A percentile compares a stretch with the other conserved stretches of the same genome.
These are phyloP conservation scores for Talaromyces sp. DNA, from an alignment of 2,329 filamentous ascomycete species.

Conservation along the genomic window DNA sequence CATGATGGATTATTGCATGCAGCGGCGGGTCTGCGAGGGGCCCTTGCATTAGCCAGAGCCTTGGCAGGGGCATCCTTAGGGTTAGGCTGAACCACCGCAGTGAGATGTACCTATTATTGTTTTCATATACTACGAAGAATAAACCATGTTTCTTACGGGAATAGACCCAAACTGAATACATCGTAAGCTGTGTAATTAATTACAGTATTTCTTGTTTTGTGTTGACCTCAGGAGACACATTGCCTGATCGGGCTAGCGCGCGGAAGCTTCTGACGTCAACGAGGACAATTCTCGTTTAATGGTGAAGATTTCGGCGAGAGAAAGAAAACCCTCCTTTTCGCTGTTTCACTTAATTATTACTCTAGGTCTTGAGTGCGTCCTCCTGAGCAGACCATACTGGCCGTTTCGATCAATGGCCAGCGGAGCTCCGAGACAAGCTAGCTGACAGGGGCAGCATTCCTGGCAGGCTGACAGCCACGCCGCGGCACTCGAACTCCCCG, in stretches of 20 bases:
- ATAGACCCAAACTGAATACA: too few species aligned
- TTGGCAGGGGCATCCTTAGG: not conserved
- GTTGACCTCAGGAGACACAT: slow-evolving; percentile 5
- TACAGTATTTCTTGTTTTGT: too few species aligned
- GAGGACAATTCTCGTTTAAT: not conserved
- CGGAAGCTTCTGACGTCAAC: slow-evolving; percentile 4
- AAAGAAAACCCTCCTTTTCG: too few species aligned
- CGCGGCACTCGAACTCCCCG: not conserved
- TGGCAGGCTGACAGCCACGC: not conserved
- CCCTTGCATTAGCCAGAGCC: not conserved
- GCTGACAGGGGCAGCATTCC: not conserved
- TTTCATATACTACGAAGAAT: too few species aligned
- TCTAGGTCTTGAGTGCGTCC: too few species aligned
- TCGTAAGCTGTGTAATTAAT: too few species aligned
- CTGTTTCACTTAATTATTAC: too few species aligned
- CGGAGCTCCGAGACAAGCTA: not conserved
- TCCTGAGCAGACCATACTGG: too few species aligned
- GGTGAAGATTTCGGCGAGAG: too few species aligned
- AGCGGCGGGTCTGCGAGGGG: not conserved
- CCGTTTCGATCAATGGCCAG: not conserved
- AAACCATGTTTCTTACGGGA: too few species aligned
- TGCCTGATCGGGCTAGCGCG: slow-evolving; percentile 3
- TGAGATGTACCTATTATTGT: too few species aligned
- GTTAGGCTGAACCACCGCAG: not conserved
- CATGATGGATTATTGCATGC: not conserved